Base-by-base conservation (phyloP, 768 basidiomycete species). In the Pseudohyphozyma bogoriensis region DNA sequence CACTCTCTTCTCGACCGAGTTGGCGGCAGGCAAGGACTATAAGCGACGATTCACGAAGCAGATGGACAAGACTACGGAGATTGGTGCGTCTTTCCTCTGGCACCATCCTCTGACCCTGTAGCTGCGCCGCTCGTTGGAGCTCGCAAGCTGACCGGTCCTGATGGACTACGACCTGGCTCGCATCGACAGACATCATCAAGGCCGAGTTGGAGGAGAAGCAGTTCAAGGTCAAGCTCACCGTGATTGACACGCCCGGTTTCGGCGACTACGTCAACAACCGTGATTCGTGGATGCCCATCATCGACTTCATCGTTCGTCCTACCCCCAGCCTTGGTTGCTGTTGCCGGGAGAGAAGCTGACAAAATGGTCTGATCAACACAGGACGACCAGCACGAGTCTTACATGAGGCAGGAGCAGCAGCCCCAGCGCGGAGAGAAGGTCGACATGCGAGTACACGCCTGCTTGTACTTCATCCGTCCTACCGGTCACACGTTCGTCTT, bases 231-330 rank as follows among this genome's bases (percentile, higher is more conserved):
- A 97, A 96, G 80, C 83, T 99, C 66, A 92, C 87, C 22, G 95
- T 97, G 73, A 93, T 99, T 67, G 95, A 99, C 76, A 96, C 93
- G 15, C 95, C 95, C 56, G 95, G 95, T 32, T 99, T 97, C 65
- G 95, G 95, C 39, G 95, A 99, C 85, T 97, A 96, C 72, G 93
- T 99, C 78, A 99, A 99, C 87, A 99, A 99, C 82, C 83, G 89
- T 58, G 95, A 97, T 75, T 92, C 89, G 24, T 99, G 95, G 95
- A 81, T 83, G 32, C 95, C 95, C 56, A 97, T 99, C 68, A 85
- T 99, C 73, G 93, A 99, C 75, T 97, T 97, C 75, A 91, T 95
- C 68, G 64, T 62, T 28, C 40, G 60, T 40, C 44, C 44, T 20
- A 24, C 8, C 40, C 42, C 4, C 54, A 20, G 10, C 20, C 20